A percentile compares a stretch with the other conserved stretches of the same genome.
Evolutionary conservation across 352 stramenopile species (phyloP).

Genomic region (Phytophthora europaea): DNA sequence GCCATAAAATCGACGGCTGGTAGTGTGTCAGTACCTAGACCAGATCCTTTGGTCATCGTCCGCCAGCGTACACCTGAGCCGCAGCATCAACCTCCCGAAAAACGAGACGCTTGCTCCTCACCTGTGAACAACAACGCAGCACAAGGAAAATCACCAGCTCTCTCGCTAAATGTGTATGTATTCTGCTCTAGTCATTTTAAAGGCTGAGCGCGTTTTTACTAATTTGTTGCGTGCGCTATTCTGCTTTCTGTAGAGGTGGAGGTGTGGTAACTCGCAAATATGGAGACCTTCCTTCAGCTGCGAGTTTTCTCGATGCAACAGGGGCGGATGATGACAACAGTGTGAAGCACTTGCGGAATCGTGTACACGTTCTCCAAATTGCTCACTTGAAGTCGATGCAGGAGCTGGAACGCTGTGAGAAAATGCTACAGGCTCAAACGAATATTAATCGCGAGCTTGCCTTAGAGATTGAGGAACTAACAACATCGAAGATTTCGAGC

Average conservation of each 20-base stretch:
- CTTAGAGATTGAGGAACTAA: constrained; percentile 92
- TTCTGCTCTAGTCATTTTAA: background rate
- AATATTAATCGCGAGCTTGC: constrained; percentile 95
- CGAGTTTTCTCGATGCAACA: constrained; percentile 31
- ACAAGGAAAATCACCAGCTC: background rate
- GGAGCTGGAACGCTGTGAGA: constrained; percentile 93
- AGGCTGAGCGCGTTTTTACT: background rate
- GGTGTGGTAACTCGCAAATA: constrained; percentile 50
- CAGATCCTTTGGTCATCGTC: constrained; percentile 27
- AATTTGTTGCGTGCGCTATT: constrained; percentile 9
- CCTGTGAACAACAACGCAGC: constrained; percentile 48
- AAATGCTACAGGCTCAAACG: constrained; percentile 96
- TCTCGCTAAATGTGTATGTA: constrained; percentile 30
- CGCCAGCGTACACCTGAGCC: constrained; percentile 15
- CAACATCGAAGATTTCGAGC: constrained; percentile 72
- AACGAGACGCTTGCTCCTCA: constrained; percentile 72
- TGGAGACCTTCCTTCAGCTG: constrained; percentile 29
- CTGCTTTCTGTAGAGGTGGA: constrained; percentile 32
- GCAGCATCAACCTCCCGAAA: constrained; percentile 39
- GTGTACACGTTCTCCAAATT: constrained; percentile 91
- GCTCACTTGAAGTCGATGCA: constrained; percentile 91
- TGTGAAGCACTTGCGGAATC: constrained; percentile 75
- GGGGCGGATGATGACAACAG: constrained; percentile 37
- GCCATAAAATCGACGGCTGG: constrained; percentile 34
- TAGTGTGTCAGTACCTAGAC: constrained; percentile 18